Evolutionary conservation across 2,329 filamentous ascomycete genomes (phyloP).

Genomic region (Stagonosporopsis tanaceti): DNA sequence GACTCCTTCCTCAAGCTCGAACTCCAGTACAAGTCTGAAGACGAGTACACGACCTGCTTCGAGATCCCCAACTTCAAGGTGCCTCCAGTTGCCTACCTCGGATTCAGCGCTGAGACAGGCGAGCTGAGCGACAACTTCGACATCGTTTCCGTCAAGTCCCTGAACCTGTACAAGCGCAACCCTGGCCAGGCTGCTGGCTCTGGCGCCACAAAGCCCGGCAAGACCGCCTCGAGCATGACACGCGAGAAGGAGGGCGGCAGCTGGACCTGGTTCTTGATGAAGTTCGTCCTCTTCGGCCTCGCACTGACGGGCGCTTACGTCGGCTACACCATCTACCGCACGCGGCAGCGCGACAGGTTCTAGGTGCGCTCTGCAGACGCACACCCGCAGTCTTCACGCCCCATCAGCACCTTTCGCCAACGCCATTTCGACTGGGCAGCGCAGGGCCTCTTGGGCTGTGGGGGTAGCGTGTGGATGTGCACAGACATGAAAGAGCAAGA

Average conservation of each 20-base stretch:
- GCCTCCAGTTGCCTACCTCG: constrained; percentile 73
- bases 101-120: constrained; percentile 85
- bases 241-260: constrained; percentile 62
- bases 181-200: constrained; percentile 29
- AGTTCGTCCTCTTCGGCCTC: constrained; percentile 78
- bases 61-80: constrained; percentile 73
- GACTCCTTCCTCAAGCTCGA: constrained; percentile 91
- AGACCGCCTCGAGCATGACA: constrained; percentile 43
- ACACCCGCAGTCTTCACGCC: not conserved
- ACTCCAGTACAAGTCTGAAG: constrained; percentile 90
- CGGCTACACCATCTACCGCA: constrained; percentile 83
- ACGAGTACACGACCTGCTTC: constrained; percentile 91
- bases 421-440: constrained; percentile 10
- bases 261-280: constrained; percentile 79
- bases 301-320: constrained; percentile 79
- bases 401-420: constrained; percentile 6
- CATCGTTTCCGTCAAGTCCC: constrained; percentile 84
- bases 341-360: constrained; percentile 62
- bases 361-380: constrained; percentile 33
- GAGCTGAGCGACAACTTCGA: constrained; percentile 98
- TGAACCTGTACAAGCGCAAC: constrained; percentile 80
- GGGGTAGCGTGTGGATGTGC: constrained; percentile 10
- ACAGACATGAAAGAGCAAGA: constrained; percentile 1
- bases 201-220: constrained; percentile 25
- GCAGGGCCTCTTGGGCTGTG: constrained; percentile 3